phyloP scores from a whole-genome alignment of 345 rosid species.

The Populus ilicifolia region DNA sequence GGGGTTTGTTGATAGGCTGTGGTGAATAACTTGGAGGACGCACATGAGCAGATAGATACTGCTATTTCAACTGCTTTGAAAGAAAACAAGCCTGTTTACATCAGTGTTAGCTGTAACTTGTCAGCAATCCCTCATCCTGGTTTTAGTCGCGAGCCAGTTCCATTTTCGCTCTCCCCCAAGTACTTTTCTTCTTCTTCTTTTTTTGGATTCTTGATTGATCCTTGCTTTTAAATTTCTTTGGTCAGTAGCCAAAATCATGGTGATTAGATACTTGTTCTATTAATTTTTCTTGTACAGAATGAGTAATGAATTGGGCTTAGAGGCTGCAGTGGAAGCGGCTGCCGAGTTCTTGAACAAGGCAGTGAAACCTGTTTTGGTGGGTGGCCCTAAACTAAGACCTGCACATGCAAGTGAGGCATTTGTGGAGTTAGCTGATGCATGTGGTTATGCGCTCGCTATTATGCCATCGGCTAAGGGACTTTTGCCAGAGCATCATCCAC shows the following conservation, averaged over 20 bases:
- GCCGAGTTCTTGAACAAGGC: constrained; percentile 74
- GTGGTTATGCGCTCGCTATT: constrained; percentile 58
- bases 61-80: constrained; percentile 70
- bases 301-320: constrained; percentile 57
- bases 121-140: constrained; percentile 65
- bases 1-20: constrained; percentile 44
- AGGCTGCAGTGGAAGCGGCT: constrained; percentile 70
- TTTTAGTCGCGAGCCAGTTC: constrained; percentile 63
- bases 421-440: constrained; percentile 57
- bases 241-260: not conserved
- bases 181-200: constrained; percentile 1
- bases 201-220: not conserved
- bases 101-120: constrained; percentile 68
- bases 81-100: constrained; percentile 84
- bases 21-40: constrained; percentile 75
- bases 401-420: constrained; percentile 56
- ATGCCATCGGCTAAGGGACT: constrained; percentile 80
- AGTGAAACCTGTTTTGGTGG: constrained; percentile 72
- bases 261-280: not conserved
- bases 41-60: constrained; percentile 67
- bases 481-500: constrained; percentile 70
- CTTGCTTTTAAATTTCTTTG: not conserved
- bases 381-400: constrained; percentile 62
- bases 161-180: constrained; percentile 60
- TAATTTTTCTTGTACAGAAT: constrained; percentile 27